phyloP scores from a whole-genome alignment of 257 asterid species.

The Lycium barbarum region DNA sequence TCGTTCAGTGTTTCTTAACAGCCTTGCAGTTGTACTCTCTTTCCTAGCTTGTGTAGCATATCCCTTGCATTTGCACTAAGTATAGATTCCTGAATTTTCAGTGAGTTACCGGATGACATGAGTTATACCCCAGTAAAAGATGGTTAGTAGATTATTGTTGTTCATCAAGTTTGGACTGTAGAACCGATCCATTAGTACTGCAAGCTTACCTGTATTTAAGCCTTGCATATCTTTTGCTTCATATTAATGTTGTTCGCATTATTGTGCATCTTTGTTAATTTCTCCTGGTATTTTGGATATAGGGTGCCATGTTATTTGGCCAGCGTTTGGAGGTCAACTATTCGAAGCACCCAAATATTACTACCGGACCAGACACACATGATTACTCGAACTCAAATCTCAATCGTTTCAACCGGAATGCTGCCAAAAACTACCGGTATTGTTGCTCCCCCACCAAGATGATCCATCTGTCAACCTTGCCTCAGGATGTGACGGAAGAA shows the following conservation, averaged over 20 bases:
- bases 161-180: conserved; percentile 3
- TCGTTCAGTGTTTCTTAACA: not conserved
- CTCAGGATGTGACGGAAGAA: conserved; percentile 78
- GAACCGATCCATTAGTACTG: not conserved
- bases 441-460: conserved; percentile 97
- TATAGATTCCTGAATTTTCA: conserved; percentile 7
- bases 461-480: conserved; percentile 92
- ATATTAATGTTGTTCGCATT: too few relatives aligned
- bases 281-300: conserved; percentile 30
- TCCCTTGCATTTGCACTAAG: not conserved
- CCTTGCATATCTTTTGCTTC: conserved; percentile 12
- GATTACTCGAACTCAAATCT: conserved; percentile 94
- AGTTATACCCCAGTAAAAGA: not conserved
- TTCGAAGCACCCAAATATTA: conserved; percentile 83
- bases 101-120: not conserved
- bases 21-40: not conserved
- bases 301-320: conserved; percentile 93
- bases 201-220: not conserved
- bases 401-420: conserved; percentile 93
- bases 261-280: not conserved
- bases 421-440: conserved; percentile 91
- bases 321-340: conserved; percentile 92
- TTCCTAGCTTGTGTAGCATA: not conserved
- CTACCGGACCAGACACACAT: conserved; percentile 85
- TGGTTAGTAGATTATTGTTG: not conserved